These are phyloP conservation scores for Peronospora belbahrii DNA, from an alignment of 352 stramenopile genomes.

Conservation along the genomic window DNA sequence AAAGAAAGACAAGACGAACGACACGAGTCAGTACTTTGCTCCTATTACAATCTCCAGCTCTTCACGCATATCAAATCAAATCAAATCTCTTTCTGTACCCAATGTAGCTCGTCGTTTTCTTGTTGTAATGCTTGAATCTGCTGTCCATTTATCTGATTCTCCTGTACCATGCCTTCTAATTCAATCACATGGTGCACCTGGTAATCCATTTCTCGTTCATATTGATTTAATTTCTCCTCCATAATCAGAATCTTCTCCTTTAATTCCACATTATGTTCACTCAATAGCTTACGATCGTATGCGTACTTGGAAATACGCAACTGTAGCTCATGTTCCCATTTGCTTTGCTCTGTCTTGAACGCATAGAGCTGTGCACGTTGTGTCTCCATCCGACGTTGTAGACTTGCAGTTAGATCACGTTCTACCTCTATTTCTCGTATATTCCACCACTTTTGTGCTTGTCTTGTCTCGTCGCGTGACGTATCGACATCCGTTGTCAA, in stretches of 20 bases:
- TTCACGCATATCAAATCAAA: no score
- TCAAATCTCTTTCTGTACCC: conserved; percentile 21
- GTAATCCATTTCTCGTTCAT: conserved; percentile 50
- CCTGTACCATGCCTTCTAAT: conserved; percentile 47
- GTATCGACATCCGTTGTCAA: conserved; percentile 1
- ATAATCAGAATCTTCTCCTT: conserved; percentile 44
- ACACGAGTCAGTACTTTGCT: neutral
- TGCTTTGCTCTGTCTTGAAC: conserved; percentile 77
- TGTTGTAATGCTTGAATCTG: conserved; percentile 28
- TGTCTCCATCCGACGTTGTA: conserved; percentile 66
- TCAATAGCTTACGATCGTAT: conserved; percentile 69
- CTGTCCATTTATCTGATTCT: conserved; percentile 33
- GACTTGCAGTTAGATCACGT: conserved; percentile 28
- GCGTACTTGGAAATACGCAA: conserved; percentile 70
- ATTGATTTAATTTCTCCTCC: conserved; percentile 35
- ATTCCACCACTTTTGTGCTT: conserved; percentile 51
- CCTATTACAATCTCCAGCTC: neutral
- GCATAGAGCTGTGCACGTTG: conserved; percentile 63
- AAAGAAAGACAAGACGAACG: conserved; percentile 1
- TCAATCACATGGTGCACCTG: conserved; percentile 55
- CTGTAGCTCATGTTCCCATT: conserved; percentile 76
- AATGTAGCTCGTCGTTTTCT: conserved; percentile 37
- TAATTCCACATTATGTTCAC: conserved; percentile 76
- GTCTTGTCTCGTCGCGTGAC: conserved; percentile 3
- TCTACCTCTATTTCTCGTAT: conserved; percentile 36